Base-by-base conservation (phyloP, 2,329 filamentous ascomycete genomes). In the Venturia nashicola region DNA sequence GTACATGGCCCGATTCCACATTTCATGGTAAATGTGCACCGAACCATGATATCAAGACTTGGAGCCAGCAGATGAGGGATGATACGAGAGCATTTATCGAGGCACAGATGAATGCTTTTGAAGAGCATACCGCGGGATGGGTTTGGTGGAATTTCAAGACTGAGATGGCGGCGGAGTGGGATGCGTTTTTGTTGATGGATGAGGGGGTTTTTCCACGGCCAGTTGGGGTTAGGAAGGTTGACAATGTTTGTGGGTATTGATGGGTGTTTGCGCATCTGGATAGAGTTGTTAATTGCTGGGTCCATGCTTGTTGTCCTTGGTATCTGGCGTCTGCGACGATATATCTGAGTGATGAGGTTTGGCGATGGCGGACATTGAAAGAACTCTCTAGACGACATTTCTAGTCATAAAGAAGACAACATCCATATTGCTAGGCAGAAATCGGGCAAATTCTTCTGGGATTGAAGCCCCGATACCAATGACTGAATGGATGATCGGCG, bases 141-240 rank as follows among this genome's bases (percentile, higher is more conserved):
- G 72, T 83, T 36, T 83, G 80, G 70, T 84, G 81, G 81, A 83
- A 82, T 66, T 84, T 82, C 73, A 84, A 84, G 74, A 83, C 82
- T 0, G 80, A 84, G 68, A 66, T 66, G 0, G 76, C 78, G 3
- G 75, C 77, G 48, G 81, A 83, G 68, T 84, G 82, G 80, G 80
- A 83, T 70, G 76, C 78, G 32, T 79, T 79, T 65, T 71, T 71
- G 34, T 71, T 83, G 11, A 71, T 82, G 20, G 78, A 80, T 66
- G 76, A 74, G 36, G 80, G 80, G 0, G 67, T 84, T 12, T 83
- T 83, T 69, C 81, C 81, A 4, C 74, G 78, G 62, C 76, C 77
- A 6, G 67, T 77, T 44, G 72, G 39, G 44, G 23, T n/a, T 36
- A 42, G 60, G 39, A 48, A 32, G 43, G 32, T 48, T 16, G 5